Evolutionary conservation across 768 basidiomycete genomes (phyloP), one percentile per base, ranked within the genome.

Genomic region (Leucosporidium creatinivorum): DNA sequence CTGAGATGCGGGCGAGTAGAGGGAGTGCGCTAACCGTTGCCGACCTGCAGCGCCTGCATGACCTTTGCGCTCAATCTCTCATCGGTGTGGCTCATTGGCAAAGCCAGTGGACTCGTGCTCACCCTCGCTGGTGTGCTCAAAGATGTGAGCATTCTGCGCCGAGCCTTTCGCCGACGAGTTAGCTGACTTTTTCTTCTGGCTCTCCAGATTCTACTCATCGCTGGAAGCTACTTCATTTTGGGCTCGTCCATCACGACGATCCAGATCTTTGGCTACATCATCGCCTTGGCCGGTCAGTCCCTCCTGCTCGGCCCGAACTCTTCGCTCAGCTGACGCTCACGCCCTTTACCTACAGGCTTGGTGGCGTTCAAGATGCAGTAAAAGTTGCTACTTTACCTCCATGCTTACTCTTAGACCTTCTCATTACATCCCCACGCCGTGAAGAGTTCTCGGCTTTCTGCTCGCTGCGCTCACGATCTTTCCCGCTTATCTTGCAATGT

Each of bases 71-170:
- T 98, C 67, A 98, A 98, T 76, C 82, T 98, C 44, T 89, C 92
- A 0, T 93, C 93, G 4, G 93, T 98, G n/a, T 97, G 93, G 81
- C 82, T 98, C 72, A 91, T 98, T 44, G 85, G 91, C 52, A 89
- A 86, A 0, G 93, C 87, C 21, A 89, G 87, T 54, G 91, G 93
- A 1, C 81, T 98, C 58, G 85, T 97, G 19, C 81, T 97, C 69
- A 97, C 93, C 3, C 84, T 98, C 13, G 92, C 94, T 1, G 94
- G 93, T 21, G 93, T 26, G 72, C 66, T 56, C 28, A 68, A 51
- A 19, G 44, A 60, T 19, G 25, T 26, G 7, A 15, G 50, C 8
- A 13, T 44, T 19, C n/a, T 25, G 25, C 17, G 25, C 25, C 4
- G 2, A 28, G 12, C 26, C 3, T 26, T 36, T 56, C 33, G 51